Conservation (phyloP, 768 basidiomycete species). For the Lepiota venenata region DNA sequence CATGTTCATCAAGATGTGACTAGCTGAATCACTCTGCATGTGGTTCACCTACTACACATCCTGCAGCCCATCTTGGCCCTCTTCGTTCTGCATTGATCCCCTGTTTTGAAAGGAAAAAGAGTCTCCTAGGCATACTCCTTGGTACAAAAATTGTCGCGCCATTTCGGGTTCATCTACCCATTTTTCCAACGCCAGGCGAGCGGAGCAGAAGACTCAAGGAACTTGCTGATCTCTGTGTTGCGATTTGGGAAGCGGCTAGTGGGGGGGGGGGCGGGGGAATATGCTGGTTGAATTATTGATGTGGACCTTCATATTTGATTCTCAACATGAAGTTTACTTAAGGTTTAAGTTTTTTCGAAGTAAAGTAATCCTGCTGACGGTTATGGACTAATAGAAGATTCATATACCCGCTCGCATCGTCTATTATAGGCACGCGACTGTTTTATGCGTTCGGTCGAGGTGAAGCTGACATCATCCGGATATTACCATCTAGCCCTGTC, state of each 20-base stretch:
- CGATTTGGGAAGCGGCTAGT: conserved; percentile 73
- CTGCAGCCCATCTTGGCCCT: conserved; percentile 71
- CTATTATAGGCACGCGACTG: conserved; percentile 54
- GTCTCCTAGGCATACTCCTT: conserved; percentile 58
- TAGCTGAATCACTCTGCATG: conserved; percentile 47
- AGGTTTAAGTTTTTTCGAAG: conserved; percentile 12
- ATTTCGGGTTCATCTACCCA: conserved; percentile 63
- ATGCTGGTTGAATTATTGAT: conserved; percentile 78
- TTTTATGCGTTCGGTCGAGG: conserved; percentile 45
- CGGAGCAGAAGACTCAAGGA: conserved; percentile 77
- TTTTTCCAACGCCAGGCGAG: conserved; percentile 82
- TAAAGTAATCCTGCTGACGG: background rate
- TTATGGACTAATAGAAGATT: conserved; percentile 51
- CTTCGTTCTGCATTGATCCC: conserved; percentile 62
- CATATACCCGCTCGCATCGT: conserved; percentile 52
- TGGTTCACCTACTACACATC: conserved; percentile 59
- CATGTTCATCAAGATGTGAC: conserved; percentile 31
- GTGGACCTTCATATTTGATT: conserved; percentile 56
- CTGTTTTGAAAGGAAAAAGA: conserved; percentile 43
- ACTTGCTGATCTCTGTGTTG: conserved; percentile 77
- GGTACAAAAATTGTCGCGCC: conserved; percentile 67
- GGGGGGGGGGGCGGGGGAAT: conserved; percentile 62
- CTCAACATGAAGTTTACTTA: no score
- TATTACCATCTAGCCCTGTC: conserved; percentile 84
- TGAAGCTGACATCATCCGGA: conserved; percentile 49